These are phyloP conservation scores for Aspergillus costaricaensis DNA, from an alignment of 2,329 filamentous ascomycete species.

Conservation along the genomic window DNA sequence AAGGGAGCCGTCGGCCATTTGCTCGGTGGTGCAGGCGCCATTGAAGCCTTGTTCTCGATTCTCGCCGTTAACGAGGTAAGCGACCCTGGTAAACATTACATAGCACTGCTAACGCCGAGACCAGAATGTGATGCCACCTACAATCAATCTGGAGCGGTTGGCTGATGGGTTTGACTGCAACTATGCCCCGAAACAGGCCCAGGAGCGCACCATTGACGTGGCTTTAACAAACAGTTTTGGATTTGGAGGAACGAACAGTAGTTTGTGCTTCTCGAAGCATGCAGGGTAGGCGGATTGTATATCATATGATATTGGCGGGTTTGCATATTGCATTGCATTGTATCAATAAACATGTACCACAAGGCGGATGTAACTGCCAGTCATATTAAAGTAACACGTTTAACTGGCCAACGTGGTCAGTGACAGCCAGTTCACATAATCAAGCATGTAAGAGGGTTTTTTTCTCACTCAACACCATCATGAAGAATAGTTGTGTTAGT, in stretches of 20 bases:
- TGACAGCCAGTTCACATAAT: background rate
- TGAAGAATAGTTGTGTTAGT: background rate
- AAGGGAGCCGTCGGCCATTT: slow-evolving; percentile 93
- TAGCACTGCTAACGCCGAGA: background rate
- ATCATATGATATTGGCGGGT: background rate
- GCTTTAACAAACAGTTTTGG: slow-evolving; percentile 95
- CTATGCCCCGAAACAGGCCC: slow-evolving; percentile 73
- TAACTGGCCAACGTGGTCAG: background rate
- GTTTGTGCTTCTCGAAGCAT: slow-evolving; percentile 66
- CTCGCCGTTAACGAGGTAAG: slow-evolving; percentile 76
- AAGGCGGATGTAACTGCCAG: background rate
- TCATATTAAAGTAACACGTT: background rate
- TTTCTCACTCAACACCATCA: background rate
- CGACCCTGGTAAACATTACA: slow-evolving; percentile 11
- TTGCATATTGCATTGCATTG: slow-evolving; percentile 3
- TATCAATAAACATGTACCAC: slow-evolving; percentile 10
- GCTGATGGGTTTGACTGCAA: slow-evolving; percentile 75
- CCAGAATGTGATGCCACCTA: slow-evolving; percentile 79
- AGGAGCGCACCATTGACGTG: slow-evolving; percentile 69
- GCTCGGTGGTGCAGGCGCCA: slow-evolving; percentile 83
- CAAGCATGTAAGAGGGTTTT: background rate
- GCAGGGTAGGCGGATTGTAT: background rate
- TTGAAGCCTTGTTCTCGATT: slow-evolving; percentile 85
- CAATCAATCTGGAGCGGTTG: slow-evolving; percentile 73
- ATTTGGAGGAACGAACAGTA: slow-evolving; percentile 95